Conservation (phyloP, 2,329 filamentous ascomycete genomes). For the Pseudocercospora pini-densiflorae region DNA sequence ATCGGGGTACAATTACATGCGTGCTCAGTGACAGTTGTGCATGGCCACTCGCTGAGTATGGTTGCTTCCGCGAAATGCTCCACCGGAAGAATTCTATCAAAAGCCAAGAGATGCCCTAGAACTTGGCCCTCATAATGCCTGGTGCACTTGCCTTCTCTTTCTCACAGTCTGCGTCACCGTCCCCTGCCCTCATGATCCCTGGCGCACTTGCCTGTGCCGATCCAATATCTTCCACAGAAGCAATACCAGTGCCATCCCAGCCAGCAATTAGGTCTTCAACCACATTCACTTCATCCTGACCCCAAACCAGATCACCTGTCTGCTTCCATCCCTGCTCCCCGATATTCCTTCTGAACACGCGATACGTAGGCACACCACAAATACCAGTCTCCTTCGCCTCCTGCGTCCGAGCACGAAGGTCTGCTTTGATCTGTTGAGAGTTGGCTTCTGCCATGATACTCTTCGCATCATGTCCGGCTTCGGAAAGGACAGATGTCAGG, state of each 20-base stretch:
- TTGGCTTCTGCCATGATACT: slow-evolving; percentile 21
- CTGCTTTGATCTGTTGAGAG: slow-evolving; percentile 24
- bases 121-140: not conserved
- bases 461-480: slow-evolving; percentile 26
- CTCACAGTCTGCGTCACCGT: not conserved
- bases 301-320: slow-evolving; percentile 30
- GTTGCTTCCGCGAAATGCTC: too few species aligned
- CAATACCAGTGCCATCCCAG: slow-evolving; percentile 22
- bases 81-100: too few species aligned
- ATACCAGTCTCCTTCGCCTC: slow-evolving; percentile 29
- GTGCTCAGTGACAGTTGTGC: too few species aligned
- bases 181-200: not conserved
- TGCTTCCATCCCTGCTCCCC: slow-evolving; percentile 20
- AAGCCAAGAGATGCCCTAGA: not conserved
- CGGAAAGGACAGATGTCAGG: slow-evolving; percentile 22
- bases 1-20: too few species aligned
- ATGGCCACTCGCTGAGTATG: too few species aligned
- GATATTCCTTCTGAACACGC: slow-evolving; percentile 25
- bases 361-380: slow-evolving; percentile 31
- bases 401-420: slow-evolving; percentile 26
- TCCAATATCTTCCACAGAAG: slow-evolving; percentile 11
- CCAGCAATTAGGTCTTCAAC: slow-evolving; percentile 32
- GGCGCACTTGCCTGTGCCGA: not conserved
- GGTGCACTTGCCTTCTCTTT: not conserved
- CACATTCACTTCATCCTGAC: slow-evolving; percentile 30